Conservation (phyloP, 129 eudicot species). For the Pulicaria dysenterica region DNA sequence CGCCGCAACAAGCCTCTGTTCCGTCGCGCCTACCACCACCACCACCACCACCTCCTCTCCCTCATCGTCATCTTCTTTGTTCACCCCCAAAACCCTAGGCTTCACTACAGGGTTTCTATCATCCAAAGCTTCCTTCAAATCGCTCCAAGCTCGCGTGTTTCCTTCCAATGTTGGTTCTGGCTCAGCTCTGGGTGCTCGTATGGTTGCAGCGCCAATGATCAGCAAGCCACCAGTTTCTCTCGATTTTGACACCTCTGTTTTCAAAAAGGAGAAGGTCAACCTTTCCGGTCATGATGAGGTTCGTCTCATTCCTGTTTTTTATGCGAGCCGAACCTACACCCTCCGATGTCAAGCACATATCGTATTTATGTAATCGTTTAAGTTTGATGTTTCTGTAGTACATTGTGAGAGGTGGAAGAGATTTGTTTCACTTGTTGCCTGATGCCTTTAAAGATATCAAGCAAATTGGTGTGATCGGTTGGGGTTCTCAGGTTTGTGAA, state of each 20-base stretch:
- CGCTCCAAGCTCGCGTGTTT: background rate
- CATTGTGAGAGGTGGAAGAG: slow-evolving; percentile 93
- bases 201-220: slow-evolving; percentile 53
- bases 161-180: slow-evolving; percentile 16
- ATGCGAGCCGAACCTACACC: background rate
- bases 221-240: slow-evolving; percentile 41
- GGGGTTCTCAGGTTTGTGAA: slow-evolving; percentile 88
- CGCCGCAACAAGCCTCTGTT: slow-evolving; percentile 28
- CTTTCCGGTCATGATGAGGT: slow-evolving; percentile 83
- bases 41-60: slow-evolving; percentile 1
- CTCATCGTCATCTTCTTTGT: slow-evolving; percentile 5
- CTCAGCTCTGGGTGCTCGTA: slow-evolving; percentile 50
- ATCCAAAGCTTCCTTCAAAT: slow-evolving; percentile 23
- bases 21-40: slow-evolving; percentile 22
- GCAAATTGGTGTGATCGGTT: slow-evolving; percentile 97
- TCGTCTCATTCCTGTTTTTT: background rate
- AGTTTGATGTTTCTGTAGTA: slow-evolving; percentile 41
- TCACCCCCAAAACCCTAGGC: slow-evolving; percentile 16
- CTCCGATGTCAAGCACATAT: background rate
- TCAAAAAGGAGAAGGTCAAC: slow-evolving; percentile 61
- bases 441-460: slow-evolving; percentile 89
- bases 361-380: background rate
- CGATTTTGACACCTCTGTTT: slow-evolving; percentile 72
- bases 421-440: slow-evolving; percentile 78
- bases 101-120: slow-evolving; percentile 21